A percentile compares a stretch with the other conserved stretches of the same genome.
Evolutionary conservation across 208 protist species (phyloP).

Genomic region (Acanthamoeba lenticulata): DNA sequence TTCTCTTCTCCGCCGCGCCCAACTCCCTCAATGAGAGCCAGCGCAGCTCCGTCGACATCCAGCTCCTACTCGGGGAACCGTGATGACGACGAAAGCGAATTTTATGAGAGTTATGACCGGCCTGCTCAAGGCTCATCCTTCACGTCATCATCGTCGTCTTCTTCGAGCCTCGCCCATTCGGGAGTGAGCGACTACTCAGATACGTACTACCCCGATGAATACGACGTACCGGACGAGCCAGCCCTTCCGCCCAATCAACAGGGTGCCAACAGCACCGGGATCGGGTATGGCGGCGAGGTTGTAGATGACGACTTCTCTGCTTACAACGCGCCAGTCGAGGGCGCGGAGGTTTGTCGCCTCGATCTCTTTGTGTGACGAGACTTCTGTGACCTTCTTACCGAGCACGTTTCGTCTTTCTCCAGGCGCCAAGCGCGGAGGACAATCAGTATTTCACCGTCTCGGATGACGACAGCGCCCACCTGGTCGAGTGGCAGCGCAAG

Average conservation of each 20-base stretch:
- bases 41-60: neutral
- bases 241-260: neutral
- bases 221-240: neutral
- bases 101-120: too few species aligned
- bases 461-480: neutral
- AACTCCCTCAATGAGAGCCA: neutral
- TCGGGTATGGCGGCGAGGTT: neutral
- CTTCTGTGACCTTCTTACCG: too few species aligned
- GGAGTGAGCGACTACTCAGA: neutral
- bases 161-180: too few species aligned
- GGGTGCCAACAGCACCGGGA: neutral
- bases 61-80: neutral
- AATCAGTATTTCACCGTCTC: neutral
- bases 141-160: too few species aligned
- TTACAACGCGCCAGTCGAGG: neutral
- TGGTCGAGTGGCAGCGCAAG: conserved; percentile 6
- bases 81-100: neutral
- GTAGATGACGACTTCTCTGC: conserved; percentile 10
- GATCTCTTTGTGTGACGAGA: neutral
- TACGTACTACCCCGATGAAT: neutral
- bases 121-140: too few species aligned
- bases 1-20: neutral
- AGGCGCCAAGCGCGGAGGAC: conserved; percentile 30
- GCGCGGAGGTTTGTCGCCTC: neutral
- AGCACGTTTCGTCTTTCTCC: too few species aligned